Percentiles rank a stretch among this genome's conserved stretches.
phyloP scores from a whole-genome alignment of 2,329 filamentous ascomycete genomes.

The Exophiala phaeomuriformis region DNA sequence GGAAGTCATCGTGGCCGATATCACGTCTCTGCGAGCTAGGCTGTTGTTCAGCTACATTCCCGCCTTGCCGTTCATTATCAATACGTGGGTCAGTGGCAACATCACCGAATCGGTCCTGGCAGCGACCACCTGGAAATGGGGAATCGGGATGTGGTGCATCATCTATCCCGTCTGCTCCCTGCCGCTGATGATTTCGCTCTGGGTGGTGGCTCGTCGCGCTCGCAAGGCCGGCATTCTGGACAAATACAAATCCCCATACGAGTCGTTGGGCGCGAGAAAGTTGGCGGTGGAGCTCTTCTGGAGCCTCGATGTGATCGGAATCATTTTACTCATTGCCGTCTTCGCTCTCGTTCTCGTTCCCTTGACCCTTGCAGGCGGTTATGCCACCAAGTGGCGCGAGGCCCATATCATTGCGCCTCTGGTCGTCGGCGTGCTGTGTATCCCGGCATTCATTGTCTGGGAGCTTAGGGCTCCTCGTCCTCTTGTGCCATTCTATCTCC shows the following conservation, averaged over 20 bases:
- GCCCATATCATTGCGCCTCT: constrained; percentile 48
- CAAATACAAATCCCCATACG: constrained; percentile 40
- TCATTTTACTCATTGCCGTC: constrained; percentile 47
- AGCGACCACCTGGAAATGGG: constrained; percentile 53
- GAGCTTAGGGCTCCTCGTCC: constrained; percentile 45
- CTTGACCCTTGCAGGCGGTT: constrained; percentile 51
- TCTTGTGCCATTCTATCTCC: constrained; percentile 53
- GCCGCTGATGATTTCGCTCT: constrained; percentile 49
- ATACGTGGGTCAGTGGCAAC: constrained; percentile 58
- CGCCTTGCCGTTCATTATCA: constrained; percentile 52
- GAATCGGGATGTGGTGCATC: constrained; percentile 57
- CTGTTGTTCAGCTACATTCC: constrained; percentile 61
- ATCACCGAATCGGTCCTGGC: constrained; percentile 47
- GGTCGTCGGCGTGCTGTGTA: constrained; percentile 43
- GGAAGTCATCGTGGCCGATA: constrained; percentile 58
- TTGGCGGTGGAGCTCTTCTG: constrained; percentile 46
- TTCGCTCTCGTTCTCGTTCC: constrained; percentile 49
- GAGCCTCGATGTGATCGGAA: constrained; percentile 49
- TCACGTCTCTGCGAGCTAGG: constrained; percentile 56
- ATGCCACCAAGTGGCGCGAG: constrained; percentile 43
- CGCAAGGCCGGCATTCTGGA: constrained; percentile 45
- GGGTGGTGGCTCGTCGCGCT: constrained; percentile 47
- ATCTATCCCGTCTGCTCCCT: constrained; percentile 52
- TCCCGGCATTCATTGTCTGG: constrained; percentile 49
- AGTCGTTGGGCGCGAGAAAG: constrained; percentile 36